These are phyloP conservation scores for Populus tomentosa DNA, from an alignment of 441 rosid species.

Conservation along the genomic window DNA sequence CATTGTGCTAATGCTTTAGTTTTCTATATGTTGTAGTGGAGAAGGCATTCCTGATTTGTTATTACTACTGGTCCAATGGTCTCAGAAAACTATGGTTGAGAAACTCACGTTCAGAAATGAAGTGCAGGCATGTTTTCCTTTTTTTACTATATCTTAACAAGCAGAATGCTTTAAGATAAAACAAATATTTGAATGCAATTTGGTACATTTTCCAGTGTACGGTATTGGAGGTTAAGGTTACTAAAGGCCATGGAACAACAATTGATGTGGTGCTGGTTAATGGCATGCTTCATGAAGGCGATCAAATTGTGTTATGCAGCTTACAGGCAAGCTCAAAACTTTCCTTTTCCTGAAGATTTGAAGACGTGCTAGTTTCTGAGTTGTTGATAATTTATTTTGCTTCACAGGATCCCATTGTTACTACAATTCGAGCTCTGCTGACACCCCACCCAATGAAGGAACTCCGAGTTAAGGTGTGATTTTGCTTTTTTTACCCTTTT, in stretches of 20 bases:
- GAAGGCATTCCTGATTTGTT: constrained; percentile 92
- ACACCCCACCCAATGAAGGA: constrained; percentile 99
- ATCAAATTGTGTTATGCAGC: constrained; percentile 95
- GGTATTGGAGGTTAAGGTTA: constrained; percentile 91
- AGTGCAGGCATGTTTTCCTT: constrained; percentile 54
- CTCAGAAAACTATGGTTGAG: constrained; percentile 94
- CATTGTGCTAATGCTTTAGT: neutral
- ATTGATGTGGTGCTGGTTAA: constrained; percentile 92
- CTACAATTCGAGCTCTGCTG: constrained; percentile 77
- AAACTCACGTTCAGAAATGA: constrained; percentile 83
- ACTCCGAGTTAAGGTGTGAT: constrained; percentile 80
- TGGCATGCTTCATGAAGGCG: constrained; percentile 94
- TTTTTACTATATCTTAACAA: neutral
- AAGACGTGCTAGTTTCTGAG: constrained; percentile 7
- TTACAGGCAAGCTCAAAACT: constrained; percentile 62
- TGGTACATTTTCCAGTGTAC: constrained; percentile 65
- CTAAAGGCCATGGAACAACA: constrained; percentile 95
- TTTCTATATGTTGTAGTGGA: constrained; percentile 49
- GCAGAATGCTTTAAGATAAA: constrained; percentile 4
- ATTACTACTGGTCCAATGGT: constrained; percentile 81
- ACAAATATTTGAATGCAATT: constrained; percentile 22
- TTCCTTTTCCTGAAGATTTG: constrained; percentile 4
- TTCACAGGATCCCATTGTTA: constrained; percentile 80
- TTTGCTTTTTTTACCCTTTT: neutral
- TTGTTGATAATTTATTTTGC: constrained; percentile 16